Base-by-base conservation (phyloP, 2,329 filamentous ascomycete species). In the Neoarthrinium moseri region DNA sequence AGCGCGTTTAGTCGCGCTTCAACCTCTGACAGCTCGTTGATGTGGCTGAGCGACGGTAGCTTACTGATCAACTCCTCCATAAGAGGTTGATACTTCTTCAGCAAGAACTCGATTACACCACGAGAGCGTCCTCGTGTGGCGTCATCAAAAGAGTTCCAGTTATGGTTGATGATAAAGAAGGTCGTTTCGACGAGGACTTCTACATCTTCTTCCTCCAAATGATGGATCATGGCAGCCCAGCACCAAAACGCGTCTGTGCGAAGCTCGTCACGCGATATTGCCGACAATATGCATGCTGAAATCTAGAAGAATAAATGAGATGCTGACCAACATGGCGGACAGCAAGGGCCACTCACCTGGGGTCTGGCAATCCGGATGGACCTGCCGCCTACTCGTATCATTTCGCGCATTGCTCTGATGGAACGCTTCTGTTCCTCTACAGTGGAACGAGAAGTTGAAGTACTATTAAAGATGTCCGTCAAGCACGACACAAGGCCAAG, bases 251-350 rank as follows among this genome's bases (percentile, higher is more conserved):
- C 89, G 23, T 83, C 75, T 50, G 89, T 78, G 50, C 89, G 83
- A n/a, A 99, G 75, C 37, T 86, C 79, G 35, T 84, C 76, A 41
- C 87, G 81, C 13, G 86, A 78, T 49, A 97, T 78, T 0, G 91
- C 91, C 18, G 90, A 91, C 51, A 95, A 83, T 11, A 99, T 73
- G 61, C 89, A 96, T n/a, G 92, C 91, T 54, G 90, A 90, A 46
- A 97, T 92, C 84, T 92, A 6, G 11, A n/a, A n/a, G n/a, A n/a
- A n/a, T n/a, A n/a, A n/a, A n/a, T n/a, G n/a, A n/a, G n/a, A n/a
- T n/a, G n/a, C n/a, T n/a, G n/a, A n/a, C n/a, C n/a, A n/a, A n/a
- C n/a, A n/a, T n/a, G n/a, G n/a, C n/a, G n/a, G n/a, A n/a, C n/a
- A 69, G 61, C 32, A 48, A 18, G 39, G 23, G 15, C 10, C 29